phyloP scores from a whole-genome alignment of 768 basidiomycete genomes.

The Hortiboletus campestris region DNA sequence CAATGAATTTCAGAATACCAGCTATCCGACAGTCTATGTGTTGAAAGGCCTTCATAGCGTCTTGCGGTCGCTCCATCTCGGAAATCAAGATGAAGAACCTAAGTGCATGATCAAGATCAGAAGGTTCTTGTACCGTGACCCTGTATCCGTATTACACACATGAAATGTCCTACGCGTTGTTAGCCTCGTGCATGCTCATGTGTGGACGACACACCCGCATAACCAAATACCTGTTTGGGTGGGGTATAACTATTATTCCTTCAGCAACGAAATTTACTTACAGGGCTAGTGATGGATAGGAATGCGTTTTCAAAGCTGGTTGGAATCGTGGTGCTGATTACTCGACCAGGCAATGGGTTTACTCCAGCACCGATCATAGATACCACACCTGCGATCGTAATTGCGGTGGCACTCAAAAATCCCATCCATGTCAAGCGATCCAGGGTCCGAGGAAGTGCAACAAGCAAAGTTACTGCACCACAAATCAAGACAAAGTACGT shows the following conservation, averaged over 20 bases:
- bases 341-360: slow-evolving; percentile 39
- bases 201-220: slow-evolving; percentile 6
- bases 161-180: slow-evolving; percentile 44
- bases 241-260: background rate
- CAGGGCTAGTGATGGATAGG: slow-evolving; percentile 1
- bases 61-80: slow-evolving; percentile 50
- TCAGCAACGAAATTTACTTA: background rate
- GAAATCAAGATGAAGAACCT: slow-evolving; percentile 62
- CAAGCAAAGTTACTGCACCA: slow-evolving; percentile 21
- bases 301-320: slow-evolving; percentile 40
- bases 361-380: slow-evolving; percentile 51
- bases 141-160: slow-evolving; percentile 32
- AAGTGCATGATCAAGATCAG: slow-evolving; percentile 4
- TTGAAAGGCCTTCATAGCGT: slow-evolving; percentile 51
- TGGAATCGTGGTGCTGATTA: slow-evolving; percentile 32
- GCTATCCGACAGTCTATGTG: slow-evolving; percentile 16
- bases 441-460: slow-evolving; percentile 7
- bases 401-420: slow-evolving; percentile 40
- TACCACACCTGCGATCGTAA: slow-evolving; percentile 45
- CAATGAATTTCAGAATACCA: background rate
- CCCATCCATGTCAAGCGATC: slow-evolving; percentile 44
- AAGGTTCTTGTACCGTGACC: background rate
- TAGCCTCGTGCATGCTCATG: background rate
- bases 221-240: background rate
- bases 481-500: slow-evolving; percentile 48